A percentile compares a stretch with the other conserved stretches of the same genome.
Conservation (phyloP, 768 basidiomycete species). For the Lactifluus rugatus region DNA sequence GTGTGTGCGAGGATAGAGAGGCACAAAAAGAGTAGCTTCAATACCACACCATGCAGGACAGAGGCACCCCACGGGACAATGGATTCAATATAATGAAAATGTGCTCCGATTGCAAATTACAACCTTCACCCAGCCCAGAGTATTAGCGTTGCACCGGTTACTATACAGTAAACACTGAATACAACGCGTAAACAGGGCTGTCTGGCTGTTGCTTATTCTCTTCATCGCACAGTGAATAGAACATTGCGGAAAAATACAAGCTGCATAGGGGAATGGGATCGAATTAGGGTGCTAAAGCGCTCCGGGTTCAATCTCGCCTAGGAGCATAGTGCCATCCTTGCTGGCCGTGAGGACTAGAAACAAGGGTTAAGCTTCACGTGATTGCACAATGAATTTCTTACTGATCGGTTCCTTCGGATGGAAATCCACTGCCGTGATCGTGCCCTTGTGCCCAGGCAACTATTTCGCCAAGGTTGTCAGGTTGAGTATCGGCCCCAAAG, state of each 20-base stretch:
- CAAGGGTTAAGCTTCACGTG: not conserved
- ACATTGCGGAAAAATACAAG: not conserved
- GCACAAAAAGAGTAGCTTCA: not conserved
- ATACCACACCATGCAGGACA: not conserved
- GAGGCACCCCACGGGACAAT: not conserved
- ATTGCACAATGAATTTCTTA: slow-evolving; percentile 33
- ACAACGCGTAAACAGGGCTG: slow-evolving; percentile 3
- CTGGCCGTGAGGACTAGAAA: slow-evolving; percentile 75
- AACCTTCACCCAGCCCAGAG: slow-evolving; percentile 17
- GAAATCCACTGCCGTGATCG: slow-evolving; percentile 92
- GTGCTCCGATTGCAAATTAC: slow-evolving; percentile 22
- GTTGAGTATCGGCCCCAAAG: not conserved
- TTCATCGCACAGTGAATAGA: slow-evolving; percentile 15
- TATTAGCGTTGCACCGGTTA: slow-evolving; percentile 9
- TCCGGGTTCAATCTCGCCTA: slow-evolving; percentile 81
- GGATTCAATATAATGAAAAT: not conserved
- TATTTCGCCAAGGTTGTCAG: slow-evolving; percentile 23
- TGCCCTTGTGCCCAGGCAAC: slow-evolving; percentile 95
- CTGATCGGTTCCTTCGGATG: slow-evolving; percentile 94
- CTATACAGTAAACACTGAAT: slow-evolving; percentile 11
- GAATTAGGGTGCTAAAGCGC: slow-evolving; percentile 1
- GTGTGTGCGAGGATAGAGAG: not conserved
- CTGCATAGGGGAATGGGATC: not conserved
- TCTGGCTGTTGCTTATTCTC: slow-evolving; percentile 17
- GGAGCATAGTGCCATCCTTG: slow-evolving; percentile 86